Conservation (phyloP, 495 filamentous ascomycete species). For the Hypoxylon cercidicola region DNA sequence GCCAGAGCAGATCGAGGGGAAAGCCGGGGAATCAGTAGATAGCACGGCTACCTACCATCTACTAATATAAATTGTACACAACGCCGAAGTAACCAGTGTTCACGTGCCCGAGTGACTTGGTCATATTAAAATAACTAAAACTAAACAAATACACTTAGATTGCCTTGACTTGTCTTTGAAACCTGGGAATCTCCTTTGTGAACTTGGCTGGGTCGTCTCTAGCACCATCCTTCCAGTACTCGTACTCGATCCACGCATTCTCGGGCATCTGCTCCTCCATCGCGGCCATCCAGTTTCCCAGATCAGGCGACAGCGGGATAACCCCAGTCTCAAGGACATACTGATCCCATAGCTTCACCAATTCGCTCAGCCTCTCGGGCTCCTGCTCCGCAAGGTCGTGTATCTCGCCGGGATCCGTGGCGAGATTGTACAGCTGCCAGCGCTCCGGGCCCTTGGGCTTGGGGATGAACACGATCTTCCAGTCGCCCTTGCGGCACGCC, state of each 20-base stretch:
- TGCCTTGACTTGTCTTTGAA: slow-evolving; percentile 61
- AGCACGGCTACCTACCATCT: too few relatives aligned
- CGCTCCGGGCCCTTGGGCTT: slow-evolving; percentile 45
- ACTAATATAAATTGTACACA: background rate
- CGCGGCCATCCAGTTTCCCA: slow-evolving; percentile 62
- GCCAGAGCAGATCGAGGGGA: background rate
- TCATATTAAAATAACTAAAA: background rate
- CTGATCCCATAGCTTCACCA: slow-evolving; percentile 52
- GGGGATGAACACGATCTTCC: slow-evolving; percentile 53
- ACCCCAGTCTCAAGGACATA: slow-evolving; percentile 70
- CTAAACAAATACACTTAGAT: slow-evolving; percentile 24
- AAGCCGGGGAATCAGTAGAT: background rate
- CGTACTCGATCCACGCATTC: slow-evolving; percentile 75
- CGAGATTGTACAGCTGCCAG: slow-evolving; percentile 53
- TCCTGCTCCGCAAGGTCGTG: slow-evolving; percentile 49
- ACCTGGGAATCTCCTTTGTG: slow-evolving; percentile 60
- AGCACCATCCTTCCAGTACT: slow-evolving; percentile 74
- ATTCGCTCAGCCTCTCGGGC: slow-evolving; percentile 44
- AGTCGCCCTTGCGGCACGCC: slow-evolving; percentile 53
- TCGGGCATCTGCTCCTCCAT: slow-evolving; percentile 75
- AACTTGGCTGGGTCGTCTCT: slow-evolving; percentile 66
- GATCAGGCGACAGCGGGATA: slow-evolving; percentile 45
- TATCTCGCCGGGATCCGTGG: slow-evolving; percentile 53
- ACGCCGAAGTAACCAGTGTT: background rate
- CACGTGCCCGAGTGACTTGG: background rate